These are phyloP conservation scores for Tetragonia tetragonoides DNA, from an alignment of 148 eudicot species.

Conservation along the genomic window DNA sequence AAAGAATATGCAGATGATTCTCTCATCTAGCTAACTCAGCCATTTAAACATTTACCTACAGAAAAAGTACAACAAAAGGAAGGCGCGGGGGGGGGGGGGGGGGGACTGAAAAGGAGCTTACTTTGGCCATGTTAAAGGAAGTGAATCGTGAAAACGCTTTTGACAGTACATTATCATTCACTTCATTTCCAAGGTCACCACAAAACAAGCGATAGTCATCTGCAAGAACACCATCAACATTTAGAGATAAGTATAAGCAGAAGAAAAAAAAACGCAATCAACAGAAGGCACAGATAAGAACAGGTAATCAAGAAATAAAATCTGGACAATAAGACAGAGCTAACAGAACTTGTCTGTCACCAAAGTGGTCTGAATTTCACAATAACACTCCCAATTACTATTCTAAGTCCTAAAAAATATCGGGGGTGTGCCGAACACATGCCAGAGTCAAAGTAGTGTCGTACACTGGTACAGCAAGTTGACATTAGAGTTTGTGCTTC, in stretches of 20 bases:
- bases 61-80: neutral
- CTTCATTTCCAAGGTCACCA: slow-evolving; percentile 96
- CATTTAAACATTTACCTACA: no score
- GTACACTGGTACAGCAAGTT: no score
- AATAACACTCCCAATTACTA: neutral
- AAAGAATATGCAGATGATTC: no score
- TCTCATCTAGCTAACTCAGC: neutral
- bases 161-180: slow-evolving; percentile 89
- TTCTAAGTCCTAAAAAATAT: no score
- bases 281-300: neutral
- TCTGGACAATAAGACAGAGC: neutral
- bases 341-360: slow-evolving; percentile 12
- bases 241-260: neutral
- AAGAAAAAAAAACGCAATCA: neutral
- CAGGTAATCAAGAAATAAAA: neutral
- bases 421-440: no score
- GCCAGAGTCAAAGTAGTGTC: no score
- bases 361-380: slow-evolving; percentile 27
- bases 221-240: slow-evolving; percentile 31
- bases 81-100: neutral
- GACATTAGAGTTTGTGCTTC: no score
- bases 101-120: slow-evolving; percentile 36
- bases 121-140: slow-evolving; percentile 84
- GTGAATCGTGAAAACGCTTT: slow-evolving; percentile 89
- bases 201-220: slow-evolving; percentile 89